Evolutionary conservation across 139 green algal species (phyloP), one percentile per base, ranked within the genome.

Genomic region (Mychonastes homosphaera): DNA sequence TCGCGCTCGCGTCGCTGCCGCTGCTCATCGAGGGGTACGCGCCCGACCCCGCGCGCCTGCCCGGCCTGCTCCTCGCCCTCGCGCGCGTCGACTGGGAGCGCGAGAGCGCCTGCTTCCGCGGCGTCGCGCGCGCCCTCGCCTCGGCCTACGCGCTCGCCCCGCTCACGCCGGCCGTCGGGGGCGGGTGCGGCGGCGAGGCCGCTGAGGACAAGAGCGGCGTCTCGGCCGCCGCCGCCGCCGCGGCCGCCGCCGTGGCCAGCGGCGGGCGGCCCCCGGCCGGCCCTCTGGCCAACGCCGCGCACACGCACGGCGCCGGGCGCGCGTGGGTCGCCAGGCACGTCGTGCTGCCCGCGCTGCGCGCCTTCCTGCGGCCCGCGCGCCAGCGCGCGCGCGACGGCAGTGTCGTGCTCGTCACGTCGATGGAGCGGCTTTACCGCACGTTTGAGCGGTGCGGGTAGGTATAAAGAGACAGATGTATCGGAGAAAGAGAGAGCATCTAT

Each of bases 391-490:
- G 50, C 3, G 85, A 92, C 62, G 85, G 83, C 39, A 81, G 62
- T 15, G 67, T 86, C 8, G 54, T 94, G 32, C 78, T 95, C 72
- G 63, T 96, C 21, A 87, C 86, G 4, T 73, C 75, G 0, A 66
- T 96, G 53, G 87, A 95, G 60, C 72, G 79, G 21, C 75, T 96
- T 6, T 96, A 96, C 53, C 76, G 79, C 15, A 77, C 94, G 16
- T 96, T 96, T 76, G 89, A 96, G 75, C 65, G 89, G 12, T 96
- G 89, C 63, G 94, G 70, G 71, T 60, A n/a, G n/a, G n/a, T n/a
- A n/a, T n/a, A n/a, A n/a, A n/a, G n/a, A n/a, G n/a, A n/a, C n/a
- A n/a, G n/a, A n/a, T n/a, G n/a, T n/a, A n/a, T n/a, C n/a, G n/a
- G n/a, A n/a, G n/a, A n/a, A n/a, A n/a, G n/a, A n/a, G n/a, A n/a